phyloP scores from a whole-genome alignment of 495 filamentous ascomycete genomes.

The Penicillium subrubescens region DNA sequence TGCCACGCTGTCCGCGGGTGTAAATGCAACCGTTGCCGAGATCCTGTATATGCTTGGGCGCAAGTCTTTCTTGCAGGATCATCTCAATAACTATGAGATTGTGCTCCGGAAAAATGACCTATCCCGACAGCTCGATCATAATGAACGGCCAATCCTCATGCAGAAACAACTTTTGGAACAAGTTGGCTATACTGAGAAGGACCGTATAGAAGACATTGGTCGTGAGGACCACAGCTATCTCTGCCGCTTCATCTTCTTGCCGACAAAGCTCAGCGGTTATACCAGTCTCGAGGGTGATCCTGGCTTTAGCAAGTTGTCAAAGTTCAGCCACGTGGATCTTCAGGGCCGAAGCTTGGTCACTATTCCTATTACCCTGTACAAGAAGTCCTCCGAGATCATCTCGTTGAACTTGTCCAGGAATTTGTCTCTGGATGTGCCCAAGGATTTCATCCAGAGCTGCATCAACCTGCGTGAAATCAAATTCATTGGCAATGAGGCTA shows the following conservation, averaged over 20 bases:
- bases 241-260: constrained; percentile 91
- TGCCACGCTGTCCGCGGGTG: constrained; percentile 77
- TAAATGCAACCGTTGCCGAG: constrained; percentile 83
- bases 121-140: constrained; percentile 73
- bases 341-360: constrained; percentile 89
- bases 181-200: constrained; percentile 84
- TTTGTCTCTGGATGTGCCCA: constrained; percentile 86
- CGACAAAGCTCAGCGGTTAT: constrained; percentile 78
- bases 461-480: constrained; percentile 91
- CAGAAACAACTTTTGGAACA: constrained; percentile 93
- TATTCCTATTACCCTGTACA: constrained; percentile 92
- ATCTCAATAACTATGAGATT: constrained; percentile 90
- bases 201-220: constrained; percentile 92
- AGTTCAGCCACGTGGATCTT: constrained; percentile 91
- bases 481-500: constrained; percentile 88
- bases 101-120: constrained; percentile 91
- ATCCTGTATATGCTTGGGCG: constrained; percentile 81
- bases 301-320: constrained; percentile 76
- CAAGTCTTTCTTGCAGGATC: constrained; percentile 89
- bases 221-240: constrained; percentile 97
- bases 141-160: constrained; percentile 84
- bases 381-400: constrained; percentile 88
- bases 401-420: constrained; percentile 92
- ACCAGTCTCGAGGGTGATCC: constrained; percentile 73
- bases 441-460: constrained; percentile 95